Percentiles rank a stretch among this genome's conserved stretches.
These are phyloP conservation scores for Rubia occidens DNA, from an alignment of 305 asterid genomes.

Conservation along the genomic window DNA sequence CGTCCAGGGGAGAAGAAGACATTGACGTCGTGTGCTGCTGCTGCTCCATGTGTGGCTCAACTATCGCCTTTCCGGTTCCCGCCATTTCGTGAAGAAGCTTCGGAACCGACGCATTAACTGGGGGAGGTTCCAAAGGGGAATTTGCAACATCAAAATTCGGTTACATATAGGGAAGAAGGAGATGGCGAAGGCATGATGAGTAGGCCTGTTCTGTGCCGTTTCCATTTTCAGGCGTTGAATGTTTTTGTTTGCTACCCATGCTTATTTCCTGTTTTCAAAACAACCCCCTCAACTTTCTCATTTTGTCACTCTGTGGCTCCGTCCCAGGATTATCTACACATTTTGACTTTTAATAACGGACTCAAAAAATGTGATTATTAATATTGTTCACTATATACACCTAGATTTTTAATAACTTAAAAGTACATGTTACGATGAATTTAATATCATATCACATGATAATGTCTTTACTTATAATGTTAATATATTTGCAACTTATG, in stretches of 20 bases:
- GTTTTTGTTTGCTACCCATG: constrained; percentile 3
- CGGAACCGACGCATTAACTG: constrained; percentile 39
- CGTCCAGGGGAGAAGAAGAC: constrained; percentile 19
- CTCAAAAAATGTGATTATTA: too few species aligned
- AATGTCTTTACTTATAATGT: too few species aligned
- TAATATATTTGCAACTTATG: too few species aligned
- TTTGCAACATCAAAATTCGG: constrained; percentile 34
- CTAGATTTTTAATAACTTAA: too few species aligned
- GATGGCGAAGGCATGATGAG: constrained; percentile 11
- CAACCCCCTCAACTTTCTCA: constrained; percentile 1
- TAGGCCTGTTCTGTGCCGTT: constrained; percentile 32
- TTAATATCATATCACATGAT: too few species aligned
- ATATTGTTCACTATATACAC: too few species aligned
- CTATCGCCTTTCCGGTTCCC: constrained; percentile 48
- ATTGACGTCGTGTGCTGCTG: neutral
- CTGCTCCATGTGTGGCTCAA: constrained; percentile 28
- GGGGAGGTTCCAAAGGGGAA: constrained; percentile 39
- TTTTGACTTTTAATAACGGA: too few species aligned
- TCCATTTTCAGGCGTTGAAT: constrained; percentile 17
- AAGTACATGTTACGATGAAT: too few species aligned
- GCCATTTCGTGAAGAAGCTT: constrained; percentile 36
- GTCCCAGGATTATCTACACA: too few species aligned
- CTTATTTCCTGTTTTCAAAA: neutral
- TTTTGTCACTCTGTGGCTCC: neutral
- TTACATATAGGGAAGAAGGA: constrained; percentile 31